phyloP scores from a whole-genome alignment of 208 protist genomes.

The Naegleria lovaniensis region DNA sequence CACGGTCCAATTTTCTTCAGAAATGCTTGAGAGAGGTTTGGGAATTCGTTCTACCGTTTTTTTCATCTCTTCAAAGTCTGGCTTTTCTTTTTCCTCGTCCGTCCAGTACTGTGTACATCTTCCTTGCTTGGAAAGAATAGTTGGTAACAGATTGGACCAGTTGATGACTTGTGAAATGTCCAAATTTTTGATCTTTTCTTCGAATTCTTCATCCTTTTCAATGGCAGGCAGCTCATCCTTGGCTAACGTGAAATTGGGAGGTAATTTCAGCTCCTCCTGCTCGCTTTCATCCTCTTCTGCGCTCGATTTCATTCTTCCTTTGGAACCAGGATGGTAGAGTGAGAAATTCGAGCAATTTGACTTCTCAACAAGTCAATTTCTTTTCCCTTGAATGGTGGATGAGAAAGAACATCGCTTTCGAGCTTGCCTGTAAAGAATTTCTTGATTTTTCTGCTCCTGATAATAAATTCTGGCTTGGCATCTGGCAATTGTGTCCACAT shows the following conservation, averaged over 20 bases:
- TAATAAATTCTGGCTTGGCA: background rate
- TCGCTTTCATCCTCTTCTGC: background rate
- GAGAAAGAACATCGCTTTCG: background rate
- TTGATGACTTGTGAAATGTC: background rate
- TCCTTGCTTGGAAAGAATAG: background rate
- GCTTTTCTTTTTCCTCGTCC: background rate
- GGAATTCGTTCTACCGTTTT: background rate
- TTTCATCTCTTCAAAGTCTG: background rate
- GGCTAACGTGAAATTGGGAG: background rate
- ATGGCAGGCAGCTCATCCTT: background rate
- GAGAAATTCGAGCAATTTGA: constrained; percentile 10
- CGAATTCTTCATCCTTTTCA: background rate
- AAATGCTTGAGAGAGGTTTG: background rate
- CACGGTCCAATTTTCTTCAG: background rate
- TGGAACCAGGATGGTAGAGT: background rate
- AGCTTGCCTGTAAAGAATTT: background rate
- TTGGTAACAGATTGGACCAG: background rate
- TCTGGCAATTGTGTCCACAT: background rate
- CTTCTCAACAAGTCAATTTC: background rate
- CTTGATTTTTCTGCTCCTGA: background rate
- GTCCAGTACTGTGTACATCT: background rate
- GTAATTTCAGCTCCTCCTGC: background rate
- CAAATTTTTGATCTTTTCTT: background rate
- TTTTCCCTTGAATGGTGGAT: background rate
- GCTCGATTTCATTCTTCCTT: background rate